These are phyloP conservation scores for Geosmithia morbida DNA, from an alignment of 2,329 filamentous ascomycete species.

Conservation along the genomic window DNA sequence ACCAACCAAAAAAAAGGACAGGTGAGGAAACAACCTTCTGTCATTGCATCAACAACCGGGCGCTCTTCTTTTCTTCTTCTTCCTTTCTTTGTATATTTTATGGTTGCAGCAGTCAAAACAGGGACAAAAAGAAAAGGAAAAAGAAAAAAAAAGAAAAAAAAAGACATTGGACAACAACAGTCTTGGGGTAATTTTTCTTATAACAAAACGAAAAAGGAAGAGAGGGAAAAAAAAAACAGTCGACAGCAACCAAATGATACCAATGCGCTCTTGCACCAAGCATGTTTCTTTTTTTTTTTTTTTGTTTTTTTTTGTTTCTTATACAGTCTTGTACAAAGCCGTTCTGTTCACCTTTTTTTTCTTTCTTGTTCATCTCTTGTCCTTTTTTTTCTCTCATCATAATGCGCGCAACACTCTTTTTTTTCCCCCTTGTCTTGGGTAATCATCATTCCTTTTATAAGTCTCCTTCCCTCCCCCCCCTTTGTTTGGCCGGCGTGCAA, in stretches of 20 bases:
- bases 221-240: background rate
- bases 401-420: no score
- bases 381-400: background rate
- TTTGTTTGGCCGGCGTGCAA: background rate
- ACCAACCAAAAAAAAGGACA: background rate
- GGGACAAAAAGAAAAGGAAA: background rate
- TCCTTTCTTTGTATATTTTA: background rate
- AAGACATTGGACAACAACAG: no score
- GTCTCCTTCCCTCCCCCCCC: no score
- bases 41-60: background rate
- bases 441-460: background rate
- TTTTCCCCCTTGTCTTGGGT: no score
- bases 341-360: conserved; percentile 1
- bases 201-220: no score
- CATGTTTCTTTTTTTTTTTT: background rate
- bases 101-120: background rate
- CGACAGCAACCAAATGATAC: background rate
- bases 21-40: background rate
- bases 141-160: no score
- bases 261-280: background rate
- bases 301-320: background rate
- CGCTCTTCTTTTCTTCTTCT: background rate
- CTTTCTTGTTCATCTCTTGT: conserved; percentile 3
- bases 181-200: no score
- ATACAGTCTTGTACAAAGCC: background rate